Percentiles rank a stretch among this genome's conserved stretches.
phyloP scores from a whole-genome alignment of 179 eudicot species.

The Sideroxylon spinosum region DNA sequence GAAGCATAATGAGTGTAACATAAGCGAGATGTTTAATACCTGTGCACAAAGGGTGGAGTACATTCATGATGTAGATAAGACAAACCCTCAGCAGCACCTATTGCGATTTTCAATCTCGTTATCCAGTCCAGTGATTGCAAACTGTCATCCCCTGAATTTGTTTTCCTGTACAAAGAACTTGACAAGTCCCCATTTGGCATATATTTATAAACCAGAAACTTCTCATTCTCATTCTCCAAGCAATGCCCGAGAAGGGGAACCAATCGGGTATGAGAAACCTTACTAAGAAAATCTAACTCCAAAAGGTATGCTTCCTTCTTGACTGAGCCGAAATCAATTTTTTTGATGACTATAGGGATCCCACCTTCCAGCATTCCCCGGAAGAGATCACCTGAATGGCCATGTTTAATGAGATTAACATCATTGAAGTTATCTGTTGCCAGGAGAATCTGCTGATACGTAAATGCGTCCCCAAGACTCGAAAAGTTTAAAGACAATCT shows the following conservation, averaged over 20 bases:
- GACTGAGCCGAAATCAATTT: conserved; percentile 47
- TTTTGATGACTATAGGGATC: conserved; percentile 63
- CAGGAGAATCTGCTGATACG: conserved; percentile 74
- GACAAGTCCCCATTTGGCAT: conserved; percentile 91
- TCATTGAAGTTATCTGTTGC: conserved; percentile 71
- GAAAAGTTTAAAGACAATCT: conserved; percentile 51
- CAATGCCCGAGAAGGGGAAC: conserved; percentile 88
- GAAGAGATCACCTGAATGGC: conserved; percentile 88
- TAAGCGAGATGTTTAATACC: conserved; percentile 39
- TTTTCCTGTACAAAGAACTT: conserved; percentile 73
- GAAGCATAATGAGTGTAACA: conserved; percentile 1
- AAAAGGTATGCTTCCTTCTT: conserved; percentile 57
- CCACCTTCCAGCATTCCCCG: conserved; percentile 76
- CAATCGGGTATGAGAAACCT: conserved; percentile 70
- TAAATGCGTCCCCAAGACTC: conserved; percentile 66
- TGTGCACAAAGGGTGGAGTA: conserved; percentile 82
- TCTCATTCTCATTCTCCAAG: conserved; percentile 83
- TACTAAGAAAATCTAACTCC: conserved; percentile 83
- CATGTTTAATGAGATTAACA: conserved; percentile 64
- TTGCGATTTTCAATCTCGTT: conserved; percentile 87
- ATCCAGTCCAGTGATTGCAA: conserved; percentile 98
- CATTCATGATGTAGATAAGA: conserved; percentile 95
- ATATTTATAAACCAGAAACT: conserved; percentile 76
- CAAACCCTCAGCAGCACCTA: conserved; percentile 90
- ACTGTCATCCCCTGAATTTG: conserved; percentile 44